phyloP scores from a whole-genome alignment of 2,329 filamentous ascomycete genomes.

The Clarireedia sp. region DNA sequence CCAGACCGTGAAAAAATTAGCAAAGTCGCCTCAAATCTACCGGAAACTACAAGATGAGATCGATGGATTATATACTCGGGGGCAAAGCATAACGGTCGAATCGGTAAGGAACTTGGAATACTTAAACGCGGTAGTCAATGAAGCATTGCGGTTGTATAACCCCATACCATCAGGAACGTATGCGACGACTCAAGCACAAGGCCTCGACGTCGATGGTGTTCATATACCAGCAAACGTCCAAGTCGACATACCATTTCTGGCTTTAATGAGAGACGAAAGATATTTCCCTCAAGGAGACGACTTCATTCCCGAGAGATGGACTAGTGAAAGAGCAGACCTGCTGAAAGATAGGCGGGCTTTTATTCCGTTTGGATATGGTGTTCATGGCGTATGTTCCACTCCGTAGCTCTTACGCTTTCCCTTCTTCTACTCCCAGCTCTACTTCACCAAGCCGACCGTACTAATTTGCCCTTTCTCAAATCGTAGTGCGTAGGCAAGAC shows the following conservation, averaged over 20 bases:
- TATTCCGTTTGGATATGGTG: slow-evolving; percentile 17
- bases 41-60: slow-evolving; percentile 14
- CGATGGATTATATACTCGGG: neutral
- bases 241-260: slow-evolving; percentile 8
- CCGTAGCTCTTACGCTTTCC: neutral
- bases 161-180: slow-evolving; percentile 12
- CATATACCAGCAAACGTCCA: slow-evolving; percentile 14
- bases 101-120: slow-evolving; percentile 9
- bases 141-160: slow-evolving; percentile 12
- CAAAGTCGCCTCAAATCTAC: slow-evolving; percentile 3
- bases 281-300: slow-evolving; percentile 12
- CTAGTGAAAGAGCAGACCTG: slow-evolving; percentile 7
- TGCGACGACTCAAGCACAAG: slow-evolving; percentile 10
- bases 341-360: slow-evolving; percentile 13
- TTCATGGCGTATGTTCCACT: slow-evolving; percentile 8
- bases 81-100: slow-evolving; percentile 6
- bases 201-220: slow-evolving; percentile 2
- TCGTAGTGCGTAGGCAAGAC: slow-evolving; percentile 14
- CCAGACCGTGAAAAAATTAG: slow-evolving; percentile 6
- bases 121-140: slow-evolving; percentile 14
- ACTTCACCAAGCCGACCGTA: neutral
- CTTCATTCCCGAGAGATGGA: slow-evolving; percentile 16
- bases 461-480: too few relatives aligned
- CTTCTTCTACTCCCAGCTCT: too few relatives aligned
- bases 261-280: slow-evolving; percentile 15